Evolutionary conservation across 345 rosid genomes (phyloP).

Genomic region (Salix exigua): DNA sequence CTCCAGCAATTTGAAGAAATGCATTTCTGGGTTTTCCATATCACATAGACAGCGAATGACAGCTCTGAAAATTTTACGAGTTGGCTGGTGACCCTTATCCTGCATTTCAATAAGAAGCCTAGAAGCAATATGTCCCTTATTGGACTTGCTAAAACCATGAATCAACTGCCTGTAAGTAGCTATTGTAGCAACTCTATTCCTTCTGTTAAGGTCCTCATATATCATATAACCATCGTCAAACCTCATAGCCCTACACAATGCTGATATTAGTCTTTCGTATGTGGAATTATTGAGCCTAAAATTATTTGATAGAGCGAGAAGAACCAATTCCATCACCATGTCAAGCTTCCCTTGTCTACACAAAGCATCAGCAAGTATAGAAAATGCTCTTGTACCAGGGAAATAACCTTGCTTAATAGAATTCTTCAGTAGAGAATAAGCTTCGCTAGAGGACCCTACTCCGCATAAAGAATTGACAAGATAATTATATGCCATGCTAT

Average conservation of each 20-base stretch:
- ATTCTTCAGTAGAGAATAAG: constrained; percentile 50
- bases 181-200: constrained; percentile 23
- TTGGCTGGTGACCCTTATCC: constrained; percentile 51
- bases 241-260: constrained; percentile 53
- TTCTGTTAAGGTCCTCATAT: constrained; percentile 39
- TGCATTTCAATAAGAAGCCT: constrained; percentile 74
- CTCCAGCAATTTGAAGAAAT: constrained; percentile 40
- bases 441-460: constrained; percentile 45
- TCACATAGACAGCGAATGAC: constrained; percentile 49
- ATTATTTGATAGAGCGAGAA: constrained; percentile 39
- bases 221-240: constrained; percentile 60
- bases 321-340: constrained; percentile 55
- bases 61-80: constrained; percentile 33
- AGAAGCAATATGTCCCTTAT: constrained; percentile 59
- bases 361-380: constrained; percentile 55
- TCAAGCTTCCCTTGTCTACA: constrained; percentile 59
- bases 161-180: constrained; percentile 46
- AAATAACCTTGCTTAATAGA: constrained; percentile 49
- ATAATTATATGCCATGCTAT: constrained; percentile 50
- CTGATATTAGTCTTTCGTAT: constrained; percentile 47
- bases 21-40: constrained; percentile 45
- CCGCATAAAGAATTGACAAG: constrained; percentile 61
- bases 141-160: constrained; percentile 38
- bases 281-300: constrained; percentile 36
- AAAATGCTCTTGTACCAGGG: constrained; percentile 53